phyloP scores from a whole-genome alignment of 2,329 filamentous ascomycete species.

The Coleophoma cylindrospora region DNA sequence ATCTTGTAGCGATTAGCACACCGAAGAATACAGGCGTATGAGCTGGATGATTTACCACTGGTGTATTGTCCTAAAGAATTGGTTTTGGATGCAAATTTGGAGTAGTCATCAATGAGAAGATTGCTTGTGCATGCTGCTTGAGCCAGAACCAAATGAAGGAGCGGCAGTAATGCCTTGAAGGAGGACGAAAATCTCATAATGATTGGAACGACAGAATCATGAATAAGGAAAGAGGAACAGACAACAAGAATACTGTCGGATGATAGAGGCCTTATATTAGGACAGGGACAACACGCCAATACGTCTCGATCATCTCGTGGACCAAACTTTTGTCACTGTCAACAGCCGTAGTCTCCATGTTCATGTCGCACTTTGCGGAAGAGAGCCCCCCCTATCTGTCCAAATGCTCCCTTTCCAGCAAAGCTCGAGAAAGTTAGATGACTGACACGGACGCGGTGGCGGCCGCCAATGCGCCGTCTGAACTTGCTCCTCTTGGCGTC shows the following conservation, averaged over 20 bases:
- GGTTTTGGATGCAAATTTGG: slow-evolving; percentile 23
- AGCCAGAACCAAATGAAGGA: background rate
- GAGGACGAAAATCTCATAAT: background rate
- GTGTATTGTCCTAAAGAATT: slow-evolving; percentile 31
- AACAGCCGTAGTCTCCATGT: background rate
- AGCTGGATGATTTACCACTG: slow-evolving; percentile 24
- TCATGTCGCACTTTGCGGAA: background rate
- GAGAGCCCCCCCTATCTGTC: no score
- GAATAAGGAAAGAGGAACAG: background rate
- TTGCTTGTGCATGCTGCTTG: slow-evolving; percentile 20
- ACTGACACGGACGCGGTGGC: background rate
- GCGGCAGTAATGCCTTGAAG: background rate
- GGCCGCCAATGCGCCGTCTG: no score
- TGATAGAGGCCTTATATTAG: background rate
- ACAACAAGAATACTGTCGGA: background rate
- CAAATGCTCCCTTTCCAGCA: no score
- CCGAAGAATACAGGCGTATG: no score
- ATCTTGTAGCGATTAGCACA: slow-evolving; percentile 28
- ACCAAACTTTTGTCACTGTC: background rate
- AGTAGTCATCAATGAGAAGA: slow-evolving; percentile 25
- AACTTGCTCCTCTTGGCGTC: no score
- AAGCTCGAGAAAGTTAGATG: background rate
- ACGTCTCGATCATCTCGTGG: background rate
- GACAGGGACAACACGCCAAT: background rate
- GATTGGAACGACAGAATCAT: background rate